Percentiles rank a stretch among this genome's conserved stretches.
Evolutionary conservation across 2,329 filamentous ascomycete genomes (phyloP).

Genomic region (Akanthomyces dipterigenus): DNA sequence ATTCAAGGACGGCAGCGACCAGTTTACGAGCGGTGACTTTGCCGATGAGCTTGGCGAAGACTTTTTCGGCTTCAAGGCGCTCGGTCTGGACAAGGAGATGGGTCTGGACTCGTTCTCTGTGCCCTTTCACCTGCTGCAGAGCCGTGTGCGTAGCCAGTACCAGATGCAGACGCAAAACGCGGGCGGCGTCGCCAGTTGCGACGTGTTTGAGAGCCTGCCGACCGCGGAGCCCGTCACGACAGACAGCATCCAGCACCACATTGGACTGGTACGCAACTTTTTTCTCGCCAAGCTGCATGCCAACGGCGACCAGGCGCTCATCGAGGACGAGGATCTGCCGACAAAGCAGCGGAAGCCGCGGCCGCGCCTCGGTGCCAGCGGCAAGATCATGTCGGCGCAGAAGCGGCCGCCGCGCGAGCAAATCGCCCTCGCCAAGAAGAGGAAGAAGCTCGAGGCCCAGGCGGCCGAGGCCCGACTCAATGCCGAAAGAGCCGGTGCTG

Average conservation of each 20-base stretch:
- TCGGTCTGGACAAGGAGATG: slow-evolving; percentile 87
- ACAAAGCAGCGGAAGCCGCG: slow-evolving; percentile 76
- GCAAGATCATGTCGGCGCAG: slow-evolving; percentile 79
- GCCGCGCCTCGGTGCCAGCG: slow-evolving; percentile 61
- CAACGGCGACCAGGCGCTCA: slow-evolving; percentile 69
- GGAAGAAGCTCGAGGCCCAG: slow-evolving; percentile 67
- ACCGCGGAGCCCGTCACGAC: slow-evolving; percentile 71
- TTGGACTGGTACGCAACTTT: slow-evolving; percentile 85
- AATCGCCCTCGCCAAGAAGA: slow-evolving; percentile 78
- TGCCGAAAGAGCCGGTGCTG: slow-evolving; percentile 26
- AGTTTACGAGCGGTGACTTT: slow-evolving; percentile 94
- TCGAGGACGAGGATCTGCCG: slow-evolving; percentile 93
- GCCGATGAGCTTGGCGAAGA: slow-evolving; percentile 97
- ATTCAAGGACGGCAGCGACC: slow-evolving; percentile 94
- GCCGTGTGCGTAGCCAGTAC: slow-evolving; percentile 78
- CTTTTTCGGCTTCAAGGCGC: slow-evolving; percentile 96
- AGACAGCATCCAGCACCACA: slow-evolving; percentile 70
- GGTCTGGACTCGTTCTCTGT: slow-evolving; percentile 83
- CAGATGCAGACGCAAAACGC: slow-evolving; percentile 66
- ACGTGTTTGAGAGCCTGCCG: slow-evolving; percentile 61
- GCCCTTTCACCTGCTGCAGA: slow-evolving; percentile 87
- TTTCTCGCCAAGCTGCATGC: slow-evolving; percentile 84
- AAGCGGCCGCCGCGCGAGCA: slow-evolving; percentile 79
- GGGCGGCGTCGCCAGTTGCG: slow-evolving; percentile 48
- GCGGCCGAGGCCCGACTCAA: slow-evolving; percentile 38